Evolutionary conservation across 139 green algal genomes (phyloP).

Genomic region (Monoraphidium neglectum): DNA sequence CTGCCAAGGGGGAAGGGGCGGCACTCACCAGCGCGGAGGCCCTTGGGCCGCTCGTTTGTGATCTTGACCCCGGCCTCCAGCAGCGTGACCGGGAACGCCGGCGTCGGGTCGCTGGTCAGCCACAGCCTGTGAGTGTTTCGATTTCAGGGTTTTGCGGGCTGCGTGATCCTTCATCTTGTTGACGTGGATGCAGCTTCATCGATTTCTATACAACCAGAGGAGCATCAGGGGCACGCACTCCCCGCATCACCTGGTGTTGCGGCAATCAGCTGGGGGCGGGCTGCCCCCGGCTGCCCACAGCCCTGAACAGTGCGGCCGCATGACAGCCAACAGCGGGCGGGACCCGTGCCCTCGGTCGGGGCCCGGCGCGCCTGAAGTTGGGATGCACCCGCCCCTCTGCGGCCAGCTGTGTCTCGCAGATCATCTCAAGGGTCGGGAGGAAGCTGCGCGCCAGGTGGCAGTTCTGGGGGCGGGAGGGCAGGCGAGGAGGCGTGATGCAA

Average conservation of each 20-base stretch:
- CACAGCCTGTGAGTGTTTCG: conserved; percentile 66
- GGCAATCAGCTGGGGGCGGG: no score
- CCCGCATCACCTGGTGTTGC: no score
- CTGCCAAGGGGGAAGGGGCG: not conserved
- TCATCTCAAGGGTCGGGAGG: conserved; percentile 72
- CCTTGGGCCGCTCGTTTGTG: conserved; percentile 71
- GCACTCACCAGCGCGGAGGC: conserved; percentile 43
- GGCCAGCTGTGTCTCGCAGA: conserved; percentile 74
- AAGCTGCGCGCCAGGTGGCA: conserved; percentile 82
- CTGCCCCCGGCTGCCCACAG: no score
- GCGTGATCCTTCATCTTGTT: not conserved
- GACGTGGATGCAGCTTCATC: not conserved
- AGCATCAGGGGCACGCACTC: not conserved
- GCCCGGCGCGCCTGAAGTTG: no score
- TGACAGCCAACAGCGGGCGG: no score
- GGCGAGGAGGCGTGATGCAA: no score
- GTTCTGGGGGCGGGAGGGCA: conserved; percentile 52
- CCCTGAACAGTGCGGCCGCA: no score
- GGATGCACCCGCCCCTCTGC: conserved; percentile 57
- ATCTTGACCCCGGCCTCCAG: conserved; percentile 81
- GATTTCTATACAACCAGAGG: not conserved
- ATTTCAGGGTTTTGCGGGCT: not conserved
- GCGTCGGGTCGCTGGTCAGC: conserved; percentile 73
- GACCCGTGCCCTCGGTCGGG: no score
- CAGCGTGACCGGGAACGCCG: conserved; percentile 74